Evolutionary conservation across 345 rosid species (phyloP), one percentile per base, ranked within the genome.

Genomic region (Euphorbia peplus): DNA sequence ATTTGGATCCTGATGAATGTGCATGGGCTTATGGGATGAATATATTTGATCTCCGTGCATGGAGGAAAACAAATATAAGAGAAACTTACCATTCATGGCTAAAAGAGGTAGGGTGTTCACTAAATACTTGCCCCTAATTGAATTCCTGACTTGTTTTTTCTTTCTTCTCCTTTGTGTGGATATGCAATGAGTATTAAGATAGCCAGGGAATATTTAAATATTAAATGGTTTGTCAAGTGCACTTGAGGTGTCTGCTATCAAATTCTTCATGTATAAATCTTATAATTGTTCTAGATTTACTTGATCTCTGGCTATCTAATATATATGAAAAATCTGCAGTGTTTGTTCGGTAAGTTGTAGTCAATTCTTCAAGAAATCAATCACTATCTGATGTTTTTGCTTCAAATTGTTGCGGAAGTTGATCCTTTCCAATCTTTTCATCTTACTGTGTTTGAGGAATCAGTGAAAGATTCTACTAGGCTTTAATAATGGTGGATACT

Each of bases 11-110:
- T 2, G 78, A 88, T 60, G 99, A 92, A 83, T 95, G 99, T 75
- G 99, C 99, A 12, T 95, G 99, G 99, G 99, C 99, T 62, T 95
- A 95, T 81, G 99, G 99, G 65, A 95, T 95, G 99, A 95, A 95
- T 74, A 76, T 95, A 71, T 90, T 95, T 62, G 99, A 95, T 82
- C 95, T 95, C 32, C 76, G 76, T 60, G 84, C 90, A 12, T 95
- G 99, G 99, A 88, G 97, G 75, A 86, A 84, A 67, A 90, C 97
- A 54, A 80, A 81, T 60, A 90, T 95, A 68, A 83, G 93, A 72
- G 97, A 91, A 76, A 88, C 86, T n/a, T 91, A 95, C 75, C 98
- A 95, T 87, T 85, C 81, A 56, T 95, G 98, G 99, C 82, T 91
- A 81, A 90, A 79, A 83, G 91, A 91, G 99, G 99, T 91, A 84